Evolutionary conservation across 1,139 yeast genomes (phyloP), one percentile per base, ranked within the genome.

Genomic region (Saccharomyces hybrid): DNA sequence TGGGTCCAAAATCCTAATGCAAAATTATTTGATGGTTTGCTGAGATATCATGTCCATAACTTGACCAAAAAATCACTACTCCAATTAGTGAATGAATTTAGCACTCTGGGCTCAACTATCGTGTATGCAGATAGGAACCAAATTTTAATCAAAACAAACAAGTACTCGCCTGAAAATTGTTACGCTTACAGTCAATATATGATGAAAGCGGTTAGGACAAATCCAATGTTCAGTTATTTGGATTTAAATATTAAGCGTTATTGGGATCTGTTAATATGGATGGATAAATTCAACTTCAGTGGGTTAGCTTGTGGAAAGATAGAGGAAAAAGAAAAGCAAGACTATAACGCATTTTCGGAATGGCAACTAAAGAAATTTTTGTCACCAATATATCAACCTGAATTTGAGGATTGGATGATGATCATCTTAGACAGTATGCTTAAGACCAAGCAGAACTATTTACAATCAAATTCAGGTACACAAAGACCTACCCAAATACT

Each of bases 211-310:
- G 82, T 91, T 5, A 77, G 97, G 62, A 78, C 89, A 1, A 87
- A 84, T 63, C 95, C 96, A 0, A 71, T 90, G 58, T 93, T 93
- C 71, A 83, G 86, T 62, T 90, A 84, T 68, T 73, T 95, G 62
- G 97, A 91, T 62, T 73, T 95, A 62, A 74, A 75, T 31, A 85
- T 93, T 49, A 78, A 78, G n/a, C 83, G 83, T 62, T 91, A 89
- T 66, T 93, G 99, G 99, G 97, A 93, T 69, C 67, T 87, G 16
- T 75, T 95, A 58, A 74, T 93, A 3, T 95, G 99, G 98, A 88
- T 91, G 96, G 97, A 95, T 68, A 84, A 86, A 62, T 83, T 80
- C 63, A 95, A 95, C 65, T 90, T 77, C 69, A 88, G 96, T 47
- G 99, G 99, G 4, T 77, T 90, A 55, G 83, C 84, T 27, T 86